Evolutionary conservation across 2,329 filamentous ascomycete species (phyloP).

Genomic region (Colletotrichum graminicola): DNA sequence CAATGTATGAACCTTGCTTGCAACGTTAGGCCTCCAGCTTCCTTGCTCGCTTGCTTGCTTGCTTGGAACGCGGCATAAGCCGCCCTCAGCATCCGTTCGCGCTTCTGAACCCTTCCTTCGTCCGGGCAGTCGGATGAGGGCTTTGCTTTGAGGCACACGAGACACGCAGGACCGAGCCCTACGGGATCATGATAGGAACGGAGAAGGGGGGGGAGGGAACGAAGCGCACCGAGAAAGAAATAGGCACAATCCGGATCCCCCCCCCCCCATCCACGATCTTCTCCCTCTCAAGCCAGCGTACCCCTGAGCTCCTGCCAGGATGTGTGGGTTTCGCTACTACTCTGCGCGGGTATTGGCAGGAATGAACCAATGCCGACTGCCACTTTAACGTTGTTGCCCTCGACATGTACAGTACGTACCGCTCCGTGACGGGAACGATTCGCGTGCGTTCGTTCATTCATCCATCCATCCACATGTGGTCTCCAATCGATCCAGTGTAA

Average conservation of each 20-base stretch:
- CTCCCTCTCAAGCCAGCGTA: not conserved
- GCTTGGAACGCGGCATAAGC: conserved; percentile 15
- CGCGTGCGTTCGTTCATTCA: not conserved
- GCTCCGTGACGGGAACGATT: conserved; percentile 10
- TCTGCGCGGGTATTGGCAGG: conserved; percentile 9
- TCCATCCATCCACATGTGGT: conserved; percentile 15
- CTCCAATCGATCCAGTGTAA: not conserved
- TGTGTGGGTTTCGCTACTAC: conserved; percentile 21
- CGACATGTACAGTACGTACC: not conserved
- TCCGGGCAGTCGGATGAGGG: not conserved
- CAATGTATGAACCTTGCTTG: not conserved
- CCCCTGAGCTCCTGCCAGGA: conserved; percentile 5
- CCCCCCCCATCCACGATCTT: conserved; percentile 15
- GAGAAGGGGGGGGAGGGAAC: too few species aligned
- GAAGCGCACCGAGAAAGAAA: not conserved
- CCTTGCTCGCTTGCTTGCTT: not conserved
- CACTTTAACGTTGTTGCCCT: not conserved
- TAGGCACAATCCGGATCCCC: conserved; percentile 8
- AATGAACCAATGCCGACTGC: not conserved
- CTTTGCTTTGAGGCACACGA: not conserved
- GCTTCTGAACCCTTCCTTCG: not conserved
- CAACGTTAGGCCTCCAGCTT: not conserved
- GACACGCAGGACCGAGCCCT: not conserved
- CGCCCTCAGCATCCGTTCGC: not conserved
- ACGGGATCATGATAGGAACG: not conserved